Percentiles rank a stretch among this genome's conserved stretches.
These are phyloP conservation scores for Nyctanthes arbortristis DNA, from an alignment of 257 asterid genomes.

Conservation along the genomic window DNA sequence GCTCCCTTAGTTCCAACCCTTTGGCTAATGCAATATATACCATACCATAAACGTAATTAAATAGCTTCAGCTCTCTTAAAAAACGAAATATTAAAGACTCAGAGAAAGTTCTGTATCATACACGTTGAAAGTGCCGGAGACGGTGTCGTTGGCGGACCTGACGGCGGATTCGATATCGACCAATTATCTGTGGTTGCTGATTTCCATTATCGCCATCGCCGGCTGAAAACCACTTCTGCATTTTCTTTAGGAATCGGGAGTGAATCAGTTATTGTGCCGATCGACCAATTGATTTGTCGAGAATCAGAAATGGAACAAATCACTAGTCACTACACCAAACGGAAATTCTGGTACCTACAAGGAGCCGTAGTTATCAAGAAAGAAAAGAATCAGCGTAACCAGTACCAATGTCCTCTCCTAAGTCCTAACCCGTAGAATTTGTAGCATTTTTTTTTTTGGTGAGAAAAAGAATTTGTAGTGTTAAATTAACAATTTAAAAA, in stretches of 20 bases:
- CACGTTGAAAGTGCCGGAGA: slow-evolving; percentile 81
- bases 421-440: too few relatives aligned
- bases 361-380: too few relatives aligned
- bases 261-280: background rate
- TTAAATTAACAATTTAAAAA: too few relatives aligned
- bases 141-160: slow-evolving; percentile 86
- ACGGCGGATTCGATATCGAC: slow-evolving; percentile 86
- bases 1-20: background rate
- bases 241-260: slow-evolving; percentile 9
- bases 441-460: too few relatives aligned
- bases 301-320: background rate
- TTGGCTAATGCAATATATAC: background rate
- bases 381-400: too few relatives aligned
- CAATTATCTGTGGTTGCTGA: slow-evolving; percentile 38
- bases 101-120: slow-evolving; percentile 31
- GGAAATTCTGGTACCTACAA: too few relatives aligned
- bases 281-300: background rate
- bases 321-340: background rate
- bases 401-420: too few relatives aligned
- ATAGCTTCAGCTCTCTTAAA: background rate
- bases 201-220: slow-evolving; percentile 35
- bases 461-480: too few relatives aligned
- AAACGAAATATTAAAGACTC: background rate
- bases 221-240: slow-evolving; percentile 85
- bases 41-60: background rate